These are phyloP conservation scores for Flaveria ramosissima DNA, from an alignment of 129 eudicot species.

Conservation along the genomic window DNA sequence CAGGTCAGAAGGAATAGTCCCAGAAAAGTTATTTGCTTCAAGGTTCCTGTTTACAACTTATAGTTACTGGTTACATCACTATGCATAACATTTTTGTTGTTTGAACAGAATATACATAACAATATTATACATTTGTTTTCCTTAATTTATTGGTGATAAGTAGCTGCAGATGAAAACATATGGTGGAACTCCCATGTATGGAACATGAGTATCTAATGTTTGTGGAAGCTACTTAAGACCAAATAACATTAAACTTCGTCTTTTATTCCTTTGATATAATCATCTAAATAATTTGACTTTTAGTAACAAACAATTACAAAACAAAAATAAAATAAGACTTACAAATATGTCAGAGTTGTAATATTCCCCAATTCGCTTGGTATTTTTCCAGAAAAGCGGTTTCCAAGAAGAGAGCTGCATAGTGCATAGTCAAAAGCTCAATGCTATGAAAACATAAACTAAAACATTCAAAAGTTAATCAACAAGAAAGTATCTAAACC, in stretches of 20 bases:
- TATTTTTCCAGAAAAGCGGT: slow-evolving; percentile 73
- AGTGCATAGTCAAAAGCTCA: slow-evolving; percentile 19
- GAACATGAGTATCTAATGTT: neutral
- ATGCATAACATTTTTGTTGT: neutral
- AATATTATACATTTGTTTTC: neutral
- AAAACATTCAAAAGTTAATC: neutral
- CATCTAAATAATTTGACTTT: neutral
- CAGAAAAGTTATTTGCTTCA: slow-evolving; percentile 77
- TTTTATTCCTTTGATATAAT: neutral
- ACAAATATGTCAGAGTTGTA: slow-evolving; percentile 71
- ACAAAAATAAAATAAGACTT: slow-evolving; percentile 35
- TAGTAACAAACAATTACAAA: neutral
- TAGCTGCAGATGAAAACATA: neutral
- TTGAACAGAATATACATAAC: neutral
- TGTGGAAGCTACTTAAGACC: neutral
- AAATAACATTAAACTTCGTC: neutral
- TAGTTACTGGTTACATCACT: slow-evolving; percentile 23
- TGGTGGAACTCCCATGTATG: neutral
- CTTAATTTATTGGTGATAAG: neutral
- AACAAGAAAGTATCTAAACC: neutral
- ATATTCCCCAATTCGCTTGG: slow-evolving; percentile 71
- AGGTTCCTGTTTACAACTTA: slow-evolving; percentile 54
- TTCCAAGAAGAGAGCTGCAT: slow-evolving; percentile 84
- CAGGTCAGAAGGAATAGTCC: slow-evolving; percentile 62
- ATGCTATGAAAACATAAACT: slow-evolving; percentile 17